phyloP scores from a whole-genome alignment of 106 monocot species.

The Triglochin maritima region DNA sequence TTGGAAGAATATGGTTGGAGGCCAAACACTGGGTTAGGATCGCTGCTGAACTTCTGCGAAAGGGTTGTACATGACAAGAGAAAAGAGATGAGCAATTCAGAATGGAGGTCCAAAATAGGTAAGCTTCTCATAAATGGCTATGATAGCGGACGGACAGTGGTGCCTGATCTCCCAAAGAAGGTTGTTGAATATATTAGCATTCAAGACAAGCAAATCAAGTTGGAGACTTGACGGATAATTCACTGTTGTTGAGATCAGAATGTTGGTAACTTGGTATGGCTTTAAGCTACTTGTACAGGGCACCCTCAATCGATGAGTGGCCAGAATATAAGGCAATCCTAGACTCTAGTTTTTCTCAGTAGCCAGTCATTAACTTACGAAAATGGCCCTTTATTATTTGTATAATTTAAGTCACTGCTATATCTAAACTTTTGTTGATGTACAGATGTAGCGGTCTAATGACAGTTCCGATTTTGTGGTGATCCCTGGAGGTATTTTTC shows the following conservation, averaged over 20 bases:
- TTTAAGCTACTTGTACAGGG: not conserved
- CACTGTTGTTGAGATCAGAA: not conserved
- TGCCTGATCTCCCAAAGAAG: constrained; percentile 35
- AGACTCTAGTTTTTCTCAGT: too few relatives aligned
- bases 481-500: too few relatives aligned
- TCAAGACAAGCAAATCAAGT: constrained; percentile 16
- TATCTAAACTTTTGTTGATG: too few relatives aligned
- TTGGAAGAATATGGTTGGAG: constrained; percentile 83
- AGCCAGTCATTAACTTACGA: too few relatives aligned
- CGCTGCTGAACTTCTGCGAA: constrained; percentile 79
- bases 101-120: constrained; percentile 80
- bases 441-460: too few relatives aligned
- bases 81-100: constrained; percentile 28
- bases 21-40: constrained; percentile 57
- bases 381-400: not conserved
- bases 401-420: not conserved
- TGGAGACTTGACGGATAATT: not conserved
- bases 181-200: constrained; percentile 19
- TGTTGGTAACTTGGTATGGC: not conserved
- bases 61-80: constrained; percentile 83
- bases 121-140: constrained; percentile 63
- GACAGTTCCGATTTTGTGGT: too few relatives aligned
- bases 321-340: too few relatives aligned
- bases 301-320: not conserved
- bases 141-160: constrained; percentile 36